These are phyloP conservation scores for Podila epigama DNA, from an alignment of 192 early-diverging fungal genomes.

Conservation along the genomic window DNA sequence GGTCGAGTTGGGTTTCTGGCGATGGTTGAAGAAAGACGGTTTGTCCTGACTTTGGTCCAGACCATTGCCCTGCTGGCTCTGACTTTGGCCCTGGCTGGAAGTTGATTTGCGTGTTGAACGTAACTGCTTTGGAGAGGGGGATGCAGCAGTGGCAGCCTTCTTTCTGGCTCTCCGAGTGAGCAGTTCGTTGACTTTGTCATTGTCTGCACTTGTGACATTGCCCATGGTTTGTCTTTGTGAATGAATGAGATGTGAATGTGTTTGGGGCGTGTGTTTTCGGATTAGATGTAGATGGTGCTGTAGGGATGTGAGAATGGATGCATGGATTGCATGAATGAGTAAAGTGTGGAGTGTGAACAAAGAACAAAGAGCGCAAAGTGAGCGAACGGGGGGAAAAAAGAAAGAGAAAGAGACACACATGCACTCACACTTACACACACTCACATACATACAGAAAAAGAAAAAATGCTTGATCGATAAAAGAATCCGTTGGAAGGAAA, in stretches of 20 bases:
- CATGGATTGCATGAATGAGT: background rate
- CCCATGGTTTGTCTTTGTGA: constrained; percentile 8
- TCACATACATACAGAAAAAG: no score
- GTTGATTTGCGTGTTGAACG: constrained; percentile 9
- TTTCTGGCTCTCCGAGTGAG: constrained; percentile 11
- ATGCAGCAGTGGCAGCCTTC: background rate
- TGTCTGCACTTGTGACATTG: constrained; percentile 35
- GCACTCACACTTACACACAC: no score
- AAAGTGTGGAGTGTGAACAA: no score
- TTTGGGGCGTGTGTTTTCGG: no score
- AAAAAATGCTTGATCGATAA: no score
- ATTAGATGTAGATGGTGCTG: background rate
- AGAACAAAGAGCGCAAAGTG: no score
- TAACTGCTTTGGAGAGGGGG: background rate
- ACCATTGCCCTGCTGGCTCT: no score
- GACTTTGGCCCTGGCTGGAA: background rate
- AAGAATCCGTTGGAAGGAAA: background rate
- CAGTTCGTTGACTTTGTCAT: constrained; percentile 20
- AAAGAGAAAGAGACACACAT: no score
- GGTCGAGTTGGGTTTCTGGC: background rate
- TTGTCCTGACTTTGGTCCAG: no score
- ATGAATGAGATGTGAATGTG: no score
- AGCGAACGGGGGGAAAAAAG: no score
- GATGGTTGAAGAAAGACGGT: background rate
- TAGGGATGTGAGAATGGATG: background rate